A percentile compares a stretch with the other conserved stretches of the same genome.
Conservation (phyloP, 148 eudicot species). For the Gaultheria prostrata region DNA sequence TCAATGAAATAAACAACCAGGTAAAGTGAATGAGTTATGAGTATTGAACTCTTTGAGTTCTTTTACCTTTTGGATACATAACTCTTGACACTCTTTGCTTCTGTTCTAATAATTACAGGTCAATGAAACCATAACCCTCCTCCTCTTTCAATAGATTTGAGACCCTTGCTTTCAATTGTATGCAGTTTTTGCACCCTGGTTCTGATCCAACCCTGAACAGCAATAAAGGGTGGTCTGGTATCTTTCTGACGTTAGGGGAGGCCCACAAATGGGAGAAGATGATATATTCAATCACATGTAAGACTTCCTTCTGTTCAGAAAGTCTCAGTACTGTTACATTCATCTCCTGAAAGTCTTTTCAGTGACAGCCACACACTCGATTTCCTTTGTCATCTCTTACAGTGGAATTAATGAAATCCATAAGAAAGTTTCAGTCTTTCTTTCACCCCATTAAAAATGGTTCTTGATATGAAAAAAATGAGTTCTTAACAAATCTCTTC, state of each 20-base stretch:
- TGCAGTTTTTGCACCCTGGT: constrained; percentile 9
- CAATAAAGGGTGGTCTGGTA: background rate
- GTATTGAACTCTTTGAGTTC: background rate
- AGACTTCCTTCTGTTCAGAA: constrained; percentile 22
- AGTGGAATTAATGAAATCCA: constrained; percentile 21
- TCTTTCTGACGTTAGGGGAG: constrained; percentile 23
- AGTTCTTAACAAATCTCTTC: background rate
- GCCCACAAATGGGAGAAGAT: constrained; percentile 36
- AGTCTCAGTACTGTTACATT: constrained; percentile 39
- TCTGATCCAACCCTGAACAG: constrained; percentile 17
- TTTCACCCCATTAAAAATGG: background rate
- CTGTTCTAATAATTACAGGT: constrained; percentile 10
- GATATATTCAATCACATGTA: constrained; percentile 36
- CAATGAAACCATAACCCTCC: background rate
- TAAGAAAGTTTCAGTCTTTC: constrained; percentile 13
- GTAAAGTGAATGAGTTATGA: constrained; percentile 23
- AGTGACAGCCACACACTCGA: constrained; percentile 23
- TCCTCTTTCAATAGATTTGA: constrained; percentile 11
- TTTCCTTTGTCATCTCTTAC: constrained; percentile 18
- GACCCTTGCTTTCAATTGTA: background rate
- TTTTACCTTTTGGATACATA: background rate
- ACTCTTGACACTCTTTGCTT: constrained; percentile 1
- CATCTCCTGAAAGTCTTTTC: constrained; percentile 27
- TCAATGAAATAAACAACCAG: constrained; percentile 18
- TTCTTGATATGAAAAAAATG: constrained; percentile 8